Evolutionary conservation across 2,329 filamentous ascomycete genomes (phyloP), one percentile per base, ranked within the genome.

Genomic region (Rutstroemia sp.): DNA sequence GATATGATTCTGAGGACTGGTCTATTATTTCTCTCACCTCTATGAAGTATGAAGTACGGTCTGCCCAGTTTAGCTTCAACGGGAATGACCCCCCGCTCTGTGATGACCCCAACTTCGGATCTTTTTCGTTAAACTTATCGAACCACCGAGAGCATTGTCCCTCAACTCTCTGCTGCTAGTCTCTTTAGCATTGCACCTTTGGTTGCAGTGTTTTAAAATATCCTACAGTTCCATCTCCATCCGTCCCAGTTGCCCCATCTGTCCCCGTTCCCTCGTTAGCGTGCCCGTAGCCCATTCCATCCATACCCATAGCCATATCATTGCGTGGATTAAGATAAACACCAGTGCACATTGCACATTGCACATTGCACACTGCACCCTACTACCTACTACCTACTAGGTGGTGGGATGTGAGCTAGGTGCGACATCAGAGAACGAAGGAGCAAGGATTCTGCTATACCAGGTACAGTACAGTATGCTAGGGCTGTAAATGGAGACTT

Each of bases 401-500:
- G 42, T 45, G 12, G 46, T 21, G 27, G 54, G 38, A 46, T 56
- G 17, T 48, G 36, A 46, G 45, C 55, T 58, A 60, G 59, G 54
- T 60, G 59, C 57, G 45, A 61, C 54, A 59, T 64, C 60, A 60
- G 56, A 64, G 2, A 34, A 34, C 30, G 30, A 34, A 34, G 56
- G 51, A 45, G 30, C 51, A 63, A 60, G 60, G 64, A 59, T 57
- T 61, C 56, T 1, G 30, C 58, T 59, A 57, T 51, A 39, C 48
- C 40, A 56, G 54, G 54, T 27, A 27, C 25, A 27, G 25, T 27
- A 27, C 25, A 27, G 25, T 27, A 55, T 61, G 57, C 61, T 60
- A 67, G 64, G 64, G 63, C 64, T 66, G 61, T 59, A 61, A 56
- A 62, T 61, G 60, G 60, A 57, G 30, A 34, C 46, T 61, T 51